A percentile compares a stretch with the other conserved stretches of the same genome.
Evolutionary conservation across 768 basidiomycete genomes (phyloP).

Genomic region (Lentinula sp.): DNA sequence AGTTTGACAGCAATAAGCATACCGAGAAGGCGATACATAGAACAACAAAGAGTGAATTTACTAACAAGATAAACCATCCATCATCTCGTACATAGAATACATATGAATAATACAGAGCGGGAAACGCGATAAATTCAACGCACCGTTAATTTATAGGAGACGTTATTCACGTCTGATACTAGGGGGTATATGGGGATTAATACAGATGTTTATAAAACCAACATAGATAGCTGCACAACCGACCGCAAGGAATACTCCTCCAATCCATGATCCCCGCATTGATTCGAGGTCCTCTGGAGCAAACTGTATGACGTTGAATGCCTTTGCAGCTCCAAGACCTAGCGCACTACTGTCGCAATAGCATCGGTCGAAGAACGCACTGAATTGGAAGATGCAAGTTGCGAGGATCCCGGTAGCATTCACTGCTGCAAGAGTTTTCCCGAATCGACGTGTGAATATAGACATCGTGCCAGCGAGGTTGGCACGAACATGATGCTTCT

Average conservation of each 20-base stretch:
- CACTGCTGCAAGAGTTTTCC: constrained; percentile 20
- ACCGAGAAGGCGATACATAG: no score
- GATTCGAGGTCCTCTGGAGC: constrained; percentile 13
- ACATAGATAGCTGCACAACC: constrained; percentile 18
- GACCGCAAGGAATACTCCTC: constrained; percentile 24
- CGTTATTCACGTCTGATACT: neutral
- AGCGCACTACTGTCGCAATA: constrained; percentile 31
- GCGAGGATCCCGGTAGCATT: constrained; percentile 27
- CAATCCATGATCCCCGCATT: constrained; percentile 29
- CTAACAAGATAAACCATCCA: no score
- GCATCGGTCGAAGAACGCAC: constrained; percentile 25
- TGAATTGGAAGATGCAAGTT: constrained; percentile 25
- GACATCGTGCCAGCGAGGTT: constrained; percentile 13
- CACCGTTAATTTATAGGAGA: no score
- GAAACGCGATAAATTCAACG: no score
- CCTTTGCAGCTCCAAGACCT: constrained; percentile 13
- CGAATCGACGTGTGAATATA: constrained; percentile 22
- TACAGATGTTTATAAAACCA: constrained; percentile 19
- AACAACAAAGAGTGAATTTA: no score
- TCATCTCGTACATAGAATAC: neutral
- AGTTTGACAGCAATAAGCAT: no score
- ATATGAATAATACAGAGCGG: neutral
- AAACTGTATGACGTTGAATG: constrained; percentile 24
- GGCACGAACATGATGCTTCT: neutral
- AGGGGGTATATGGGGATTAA: constrained; percentile 13